Evolutionary conservation across 164 flowering plant genomes (phyloP), one percentile per base, ranked within the genome.

Genomic region (Dillenia turbinata): DNA sequence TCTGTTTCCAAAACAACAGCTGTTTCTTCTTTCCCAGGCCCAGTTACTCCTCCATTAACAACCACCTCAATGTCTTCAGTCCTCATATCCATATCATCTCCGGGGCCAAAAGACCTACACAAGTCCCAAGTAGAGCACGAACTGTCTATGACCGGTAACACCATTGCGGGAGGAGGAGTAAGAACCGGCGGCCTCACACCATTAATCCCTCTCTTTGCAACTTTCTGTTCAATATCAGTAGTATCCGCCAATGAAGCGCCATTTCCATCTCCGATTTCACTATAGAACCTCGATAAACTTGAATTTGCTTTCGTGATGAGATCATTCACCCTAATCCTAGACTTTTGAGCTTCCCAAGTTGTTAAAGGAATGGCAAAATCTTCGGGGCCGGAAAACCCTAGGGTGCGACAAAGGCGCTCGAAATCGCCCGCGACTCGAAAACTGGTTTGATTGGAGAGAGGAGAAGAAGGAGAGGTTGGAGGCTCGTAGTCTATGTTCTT

Each of bases 341-440:
- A 60, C 74, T 77, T 91, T 70, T 79, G 66, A 0, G 85, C 82
- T 69, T 84, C 83, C 88, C 91, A 95, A 2, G 71, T 86, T 1
- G 73, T 87, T 7, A 68, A n/a, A 19, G 97, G 81, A 15, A 95
- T 95, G 2, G 78, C 77, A n/a, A 92, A 88, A 54, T 95, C 99
- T 0, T 89, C 99, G 12, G 91, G 86, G 0, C 97, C 96, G 8
- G 86, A 78, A 44, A 95, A 68, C 33, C 99, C 99, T 24, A 95
- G 63, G 49, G 47, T 68, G 61, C 57, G 73, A 67, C 73, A 86
- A 52, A 92, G 66, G 45, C 60, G 54, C 3, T 87, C 89, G 40
- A 88, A 47, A 60, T 88, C 94, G 0, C 89, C 96, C 1, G 78
- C 81, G 12, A 91, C 65, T 22, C 97, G 78, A 54, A 94, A 91